Base-by-base conservation (phyloP, 805 yeast species). In the Teunomyces stri region DNA sequence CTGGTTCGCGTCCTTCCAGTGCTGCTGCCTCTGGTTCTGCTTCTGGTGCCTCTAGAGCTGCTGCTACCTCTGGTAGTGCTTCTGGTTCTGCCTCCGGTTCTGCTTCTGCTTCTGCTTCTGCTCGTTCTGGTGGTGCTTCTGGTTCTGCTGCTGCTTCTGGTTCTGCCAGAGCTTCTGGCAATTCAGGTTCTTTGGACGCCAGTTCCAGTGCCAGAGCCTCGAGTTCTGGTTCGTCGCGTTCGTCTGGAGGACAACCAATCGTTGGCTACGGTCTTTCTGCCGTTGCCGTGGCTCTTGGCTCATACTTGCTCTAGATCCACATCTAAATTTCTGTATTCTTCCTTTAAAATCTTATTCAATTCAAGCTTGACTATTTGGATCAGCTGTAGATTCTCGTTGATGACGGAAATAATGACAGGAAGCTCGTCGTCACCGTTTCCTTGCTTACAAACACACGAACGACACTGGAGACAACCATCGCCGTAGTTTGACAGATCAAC, bases 341-440 rank as follows among this genome's bases (percentile, higher is more conserved):
- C 38, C n/a, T 16, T 16, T 16, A 34, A 18, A 34, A 34, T 34
- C 16, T 15, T 18, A 6, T 4, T 16, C 13, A 37, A 37, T 11
- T 37, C 40, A 21, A 37, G 18, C 13, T 22, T 13, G 3, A 37
- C 16, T 15, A 22, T 27, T 15, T n/a, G 18, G 9, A 37, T 21
- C 5, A 29, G 15, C 18, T 12, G 16, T 12, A n/a, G 18, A 3
- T n/a, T 22, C 20, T 37, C 50, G 12, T 37, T 48, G 18, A 51
- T 31, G 22, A 51, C 42, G 2, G 51, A 40, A 1, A 45, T 22
- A 21, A 51, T 30, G 27, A 51, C 52, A 1, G 51, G 51, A 11
- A 51, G 36, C 15, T 22, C 29, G 13, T 28, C 18, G 11, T 39
- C 11, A n/a, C 27, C 3, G 11, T 29, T 18, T 2, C 4, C 20